Evolutionary conservation across 1,139 yeast genomes (phyloP).

Genomic region (Suzukiozyma palmioleophila): DNA sequence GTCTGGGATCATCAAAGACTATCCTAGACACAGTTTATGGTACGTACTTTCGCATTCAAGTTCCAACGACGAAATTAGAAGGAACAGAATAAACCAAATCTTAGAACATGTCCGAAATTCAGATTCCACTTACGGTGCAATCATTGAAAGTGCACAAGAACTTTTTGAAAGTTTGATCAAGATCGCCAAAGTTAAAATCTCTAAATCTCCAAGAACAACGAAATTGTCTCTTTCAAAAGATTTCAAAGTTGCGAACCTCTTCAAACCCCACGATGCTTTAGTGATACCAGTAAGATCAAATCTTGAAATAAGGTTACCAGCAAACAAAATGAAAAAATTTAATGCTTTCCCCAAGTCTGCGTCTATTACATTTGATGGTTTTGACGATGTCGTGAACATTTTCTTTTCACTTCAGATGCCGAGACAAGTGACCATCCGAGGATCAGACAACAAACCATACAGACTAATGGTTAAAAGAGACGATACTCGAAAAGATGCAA

Average conservation of each 20-base stretch:
- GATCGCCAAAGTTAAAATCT: conserved; percentile 31
- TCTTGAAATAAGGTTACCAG: conserved; percentile 64
- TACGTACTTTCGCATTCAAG: conserved; percentile 69
- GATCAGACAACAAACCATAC: conserved; percentile 71
- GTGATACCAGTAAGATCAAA: conserved; percentile 81
- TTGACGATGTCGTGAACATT: conserved; percentile 63
- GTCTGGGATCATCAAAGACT: conserved; percentile 51
- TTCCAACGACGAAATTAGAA: conserved; percentile 59
- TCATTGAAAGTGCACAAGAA: conserved; percentile 22
- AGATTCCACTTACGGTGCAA: neutral
- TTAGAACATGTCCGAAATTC: conserved; percentile 12
- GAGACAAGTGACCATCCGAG: conserved; percentile 67
- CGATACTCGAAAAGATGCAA: conserved; percentile 93
- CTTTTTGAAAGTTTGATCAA: conserved; percentile 32
- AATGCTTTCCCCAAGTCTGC: conserved; percentile 53
- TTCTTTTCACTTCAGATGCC: conserved; percentile 87
- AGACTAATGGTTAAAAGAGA: conserved; percentile 83
- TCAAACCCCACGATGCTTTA: conserved; percentile 54
- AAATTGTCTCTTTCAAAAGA: conserved; percentile 37
- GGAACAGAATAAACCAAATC: conserved; percentile 41
- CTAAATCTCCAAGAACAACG: conserved; percentile 26
- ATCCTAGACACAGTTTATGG: conserved; percentile 87
- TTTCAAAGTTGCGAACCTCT: conserved; percentile 42
- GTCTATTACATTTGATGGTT: conserved; percentile 49
- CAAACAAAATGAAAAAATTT: conserved; percentile 38